Evolutionary conservation across 768 basidiomycete species (phyloP).

Genomic region (Mycena vitilis): DNA sequence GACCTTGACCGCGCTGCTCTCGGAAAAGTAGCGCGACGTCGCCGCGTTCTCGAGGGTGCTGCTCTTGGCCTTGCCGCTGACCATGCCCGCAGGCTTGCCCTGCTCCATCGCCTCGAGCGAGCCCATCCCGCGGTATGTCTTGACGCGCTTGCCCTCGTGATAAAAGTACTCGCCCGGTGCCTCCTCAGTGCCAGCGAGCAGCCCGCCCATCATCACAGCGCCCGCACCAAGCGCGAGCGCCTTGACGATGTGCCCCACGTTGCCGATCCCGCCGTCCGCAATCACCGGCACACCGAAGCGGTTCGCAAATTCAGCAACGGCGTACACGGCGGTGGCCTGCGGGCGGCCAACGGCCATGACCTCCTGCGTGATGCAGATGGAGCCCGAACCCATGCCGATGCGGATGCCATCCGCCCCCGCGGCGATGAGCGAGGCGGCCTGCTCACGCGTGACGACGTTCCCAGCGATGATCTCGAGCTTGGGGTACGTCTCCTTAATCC

Average conservation of each 20-base stretch:
- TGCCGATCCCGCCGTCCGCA: constrained; percentile 95
- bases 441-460: constrained; percentile 98
- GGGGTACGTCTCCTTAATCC: constrained; percentile 91
- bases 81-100: constrained; percentile 58
- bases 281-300: constrained; percentile 97
- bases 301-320: constrained; percentile 92
- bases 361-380: constrained; percentile 99
- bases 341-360: constrained; percentile 99
- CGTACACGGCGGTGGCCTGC: constrained; percentile 98
- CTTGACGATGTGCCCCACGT: constrained; percentile 98
- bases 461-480: constrained; percentile 94
- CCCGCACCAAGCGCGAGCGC: constrained; percentile 93
- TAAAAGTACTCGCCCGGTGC: constrained; percentile 99
- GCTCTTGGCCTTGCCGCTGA: constrained; percentile 48
- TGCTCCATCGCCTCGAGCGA: constrained; percentile 94
- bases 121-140: constrained; percentile 99
- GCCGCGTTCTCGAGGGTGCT: constrained; percentile 88
- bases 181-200: constrained; percentile 96
- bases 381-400: constrained; percentile 97
- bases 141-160: constrained; percentile 98
- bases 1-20: constrained; percentile 92
- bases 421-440: constrained; percentile 92
- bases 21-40: constrained; percentile 95
- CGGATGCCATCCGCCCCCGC: constrained; percentile 97
- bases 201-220: constrained; percentile 98